phyloP scores from a whole-genome alignment of 768 basidiomycete species.

The Lentinus brumalis region DNA sequence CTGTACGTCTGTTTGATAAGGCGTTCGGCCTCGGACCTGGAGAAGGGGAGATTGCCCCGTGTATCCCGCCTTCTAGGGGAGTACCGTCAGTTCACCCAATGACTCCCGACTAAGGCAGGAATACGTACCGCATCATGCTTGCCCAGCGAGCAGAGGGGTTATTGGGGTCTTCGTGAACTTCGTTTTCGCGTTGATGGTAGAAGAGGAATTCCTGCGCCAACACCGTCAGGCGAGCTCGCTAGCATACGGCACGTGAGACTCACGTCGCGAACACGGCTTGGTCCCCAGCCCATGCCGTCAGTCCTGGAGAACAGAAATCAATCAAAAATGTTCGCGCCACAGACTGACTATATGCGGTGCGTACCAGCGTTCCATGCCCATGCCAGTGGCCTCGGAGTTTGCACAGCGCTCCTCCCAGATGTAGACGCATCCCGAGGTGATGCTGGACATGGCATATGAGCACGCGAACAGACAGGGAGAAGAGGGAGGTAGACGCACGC shows the following conservation, averaged over 20 bases:
- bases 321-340: not conserved
- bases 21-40: constrained; percentile 36
- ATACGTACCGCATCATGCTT: constrained; percentile 31
- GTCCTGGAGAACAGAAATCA: constrained; percentile 38
- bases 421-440: constrained; percentile 77
- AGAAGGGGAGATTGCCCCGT: constrained; percentile 38
- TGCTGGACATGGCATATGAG: constrained; percentile 27
- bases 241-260: constrained; percentile 2
- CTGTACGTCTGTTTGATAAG: constrained; percentile 60
- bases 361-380: constrained; percentile 85
- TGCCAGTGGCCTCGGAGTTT: constrained; percentile 76
- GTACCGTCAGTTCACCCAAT: not conserved
- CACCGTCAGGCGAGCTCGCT: not conserved
- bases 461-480: not conserved
- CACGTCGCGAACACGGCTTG: constrained; percentile 66
- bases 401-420: constrained; percentile 90
- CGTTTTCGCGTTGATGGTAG: constrained; percentile 52
- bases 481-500: constrained; percentile 19
- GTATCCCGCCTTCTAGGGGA: constrained; percentile 41
- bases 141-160: constrained; percentile 71
- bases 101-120: constrained; percentile 15
- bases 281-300: constrained; percentile 82
- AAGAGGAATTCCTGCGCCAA: constrained; percentile 51
- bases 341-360: constrained; percentile 23
- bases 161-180: constrained; percentile 41